Base-by-base conservation (phyloP, 1,139 yeast species). In the Pichia sp. region DNA sequence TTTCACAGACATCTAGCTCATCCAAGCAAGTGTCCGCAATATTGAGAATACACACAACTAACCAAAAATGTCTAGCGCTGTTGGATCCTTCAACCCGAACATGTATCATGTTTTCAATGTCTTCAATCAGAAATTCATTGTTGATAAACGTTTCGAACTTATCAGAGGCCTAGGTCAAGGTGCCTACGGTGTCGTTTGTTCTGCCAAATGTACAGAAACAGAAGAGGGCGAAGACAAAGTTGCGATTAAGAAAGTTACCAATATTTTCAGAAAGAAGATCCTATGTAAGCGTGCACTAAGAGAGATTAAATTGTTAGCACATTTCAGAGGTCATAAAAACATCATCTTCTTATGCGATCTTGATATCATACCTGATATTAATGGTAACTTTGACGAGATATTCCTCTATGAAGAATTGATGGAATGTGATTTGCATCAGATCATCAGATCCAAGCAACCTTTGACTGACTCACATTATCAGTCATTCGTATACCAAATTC, bases 381-480 rank as follows among this genome's bases (percentile, higher is more conserved):
- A 71, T 11, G 79, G 79, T 5, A 77, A 75, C 43, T 88, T 88
- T 65, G 87, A 88, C 59, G 98, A 94, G 53, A 73, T 91, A 12
- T 91, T 91, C 49, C 66, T 91, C 7, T 91, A 91, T 54, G 97
- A 91, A 59, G 96, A 88, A 59, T 65, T 87, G 48, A 87, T 91
- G 96, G 98, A 91, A 59, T 91, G 97, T 62, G 98, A 91, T 58
- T 80, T 91, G 85, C 96, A 88, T 57, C 97, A 91, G 58, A 91
- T 91, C 53, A 91, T 91, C 42, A 70, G 94, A 49, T 85, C 95
- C 4, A 87, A 88, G 21, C 98, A 91, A 60, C 87, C 96, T 1
- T 68, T 91, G 50, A 87, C 97, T 0, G 97, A 91, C 57, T 85
- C 88, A 27, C 98, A 91, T 58, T 88, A 84, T 60, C 98, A 91